These are phyloP conservation scores for Apophysomyces variabilis DNA, from an alignment of 371 early-diverging fungal species.

Conservation along the genomic window DNA sequence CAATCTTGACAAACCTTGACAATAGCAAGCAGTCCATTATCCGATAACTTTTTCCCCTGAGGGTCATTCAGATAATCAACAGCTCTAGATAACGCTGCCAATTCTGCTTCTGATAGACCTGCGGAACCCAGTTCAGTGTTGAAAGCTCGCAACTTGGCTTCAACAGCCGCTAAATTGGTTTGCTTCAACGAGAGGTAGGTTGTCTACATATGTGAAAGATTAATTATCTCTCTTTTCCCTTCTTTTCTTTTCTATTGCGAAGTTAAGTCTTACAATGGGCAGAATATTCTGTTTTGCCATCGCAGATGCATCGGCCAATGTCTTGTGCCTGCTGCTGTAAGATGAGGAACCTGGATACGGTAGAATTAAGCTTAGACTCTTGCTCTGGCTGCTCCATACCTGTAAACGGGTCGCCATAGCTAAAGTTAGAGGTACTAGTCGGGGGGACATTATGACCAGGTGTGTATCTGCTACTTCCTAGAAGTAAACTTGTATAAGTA, in stretches of 20 bases:
- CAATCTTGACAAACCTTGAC: slow-evolving; percentile 56
- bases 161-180: slow-evolving; percentile 74
- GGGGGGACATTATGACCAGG: slow-evolving; percentile 28
- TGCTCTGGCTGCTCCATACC: slow-evolving; percentile 24
- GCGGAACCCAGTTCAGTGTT: slow-evolving; percentile 43
- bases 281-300: slow-evolving; percentile 29
- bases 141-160: slow-evolving; percentile 73
- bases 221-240: neutral
- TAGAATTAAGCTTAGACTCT: neutral
- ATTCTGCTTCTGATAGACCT: slow-evolving; percentile 39
- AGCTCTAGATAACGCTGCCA: slow-evolving; percentile 39
- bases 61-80: slow-evolving; percentile 48
- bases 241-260: neutral
- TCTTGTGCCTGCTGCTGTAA: slow-evolving; percentile 2
- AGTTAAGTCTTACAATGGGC: slow-evolving; percentile 24
- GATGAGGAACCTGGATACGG: slow-evolving; percentile 14
- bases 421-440: slow-evolving; percentile 9
- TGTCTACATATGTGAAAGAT: slow-evolving; percentile 28
- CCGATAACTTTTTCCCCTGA: slow-evolving; percentile 19
- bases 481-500: slow-evolving; percentile 4
- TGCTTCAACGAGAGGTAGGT: slow-evolving; percentile 68
- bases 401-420: slow-evolving; percentile 54
- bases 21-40: slow-evolving; percentile 36
- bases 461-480: slow-evolving; percentile 58
- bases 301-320: slow-evolving; percentile 4